Base-by-base conservation (phyloP, 257 asterid species). In the Salvia hispanica region DNA sequence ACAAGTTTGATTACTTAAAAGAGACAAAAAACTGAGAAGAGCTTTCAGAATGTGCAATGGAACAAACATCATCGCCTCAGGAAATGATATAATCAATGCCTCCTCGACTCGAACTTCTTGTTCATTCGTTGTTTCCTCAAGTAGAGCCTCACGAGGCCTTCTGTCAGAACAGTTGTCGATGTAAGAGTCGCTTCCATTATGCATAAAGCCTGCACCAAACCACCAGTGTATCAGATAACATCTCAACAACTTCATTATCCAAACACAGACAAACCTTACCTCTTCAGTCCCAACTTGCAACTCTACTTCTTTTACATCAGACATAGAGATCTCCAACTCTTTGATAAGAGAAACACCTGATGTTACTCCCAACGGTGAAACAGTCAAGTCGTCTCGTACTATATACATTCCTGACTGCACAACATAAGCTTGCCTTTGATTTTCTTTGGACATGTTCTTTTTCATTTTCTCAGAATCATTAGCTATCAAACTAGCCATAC, bases 271-370 rank as follows among this genome's bases (percentile, higher is more conserved):
- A n/a, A 31, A 56, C 13, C 44, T 45, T 64, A 70, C 76, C 76
- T 70, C 80, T n/a, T 64, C 37, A 37, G 66, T 4, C 8, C 76
- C 65, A 5, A 75, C 28, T 6, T 50, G 42, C 3, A 75, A 4
- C 5, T 56, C 36, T 37, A 57, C 5, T 47, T 75, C 79, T 33
- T 63, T 18, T 0, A 76, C 68, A 51, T 71, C 80, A 16, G 47
- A 31, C 0, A 64, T 0, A 43, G 66, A 31, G 37, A 76, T 45
- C 0, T 53, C 56, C 61, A 65, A 2, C 40, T 0, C 18, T 2
- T 58, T 5, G 3, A 76, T 37, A 16, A 21, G 0, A 4, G 73
- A 48, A 39, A 76, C 18, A 2, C 21, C 13, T 0, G 76, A 64
- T 15, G 37, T 18, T 28, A 54, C 2, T 2, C 46, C 16, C 48